These are phyloP conservation scores for Pleurotus ostreatus DNA, from an alignment of 768 basidiomycete species.

Conservation along the genomic window DNA sequence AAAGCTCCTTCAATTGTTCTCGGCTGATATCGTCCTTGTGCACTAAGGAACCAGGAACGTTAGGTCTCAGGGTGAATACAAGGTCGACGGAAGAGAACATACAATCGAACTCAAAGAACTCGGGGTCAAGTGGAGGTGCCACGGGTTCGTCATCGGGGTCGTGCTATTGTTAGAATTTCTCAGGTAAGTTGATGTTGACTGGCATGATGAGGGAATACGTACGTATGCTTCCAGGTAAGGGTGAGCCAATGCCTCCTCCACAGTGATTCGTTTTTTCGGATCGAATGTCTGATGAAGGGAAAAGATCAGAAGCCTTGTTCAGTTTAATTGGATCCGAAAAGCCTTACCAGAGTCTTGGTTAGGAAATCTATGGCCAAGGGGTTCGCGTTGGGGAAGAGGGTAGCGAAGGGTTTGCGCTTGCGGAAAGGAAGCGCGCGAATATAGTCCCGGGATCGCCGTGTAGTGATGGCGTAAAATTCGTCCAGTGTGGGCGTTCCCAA, in stretches of 20 bases:
- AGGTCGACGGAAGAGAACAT: conserved; percentile 26
- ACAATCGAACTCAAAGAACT: conserved; percentile 98
- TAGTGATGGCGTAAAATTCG: conserved; percentile 96
- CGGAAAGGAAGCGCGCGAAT: conserved; percentile 93
- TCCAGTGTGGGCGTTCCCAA: conserved; percentile 96
- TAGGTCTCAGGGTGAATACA: background rate
- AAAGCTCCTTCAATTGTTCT: conserved; percentile 90
- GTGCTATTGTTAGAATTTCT: conserved; percentile 43
- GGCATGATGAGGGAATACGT: conserved; percentile 21
- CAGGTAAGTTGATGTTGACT: no score
- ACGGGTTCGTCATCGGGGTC: conserved; percentile 97
- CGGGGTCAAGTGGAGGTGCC: conserved; percentile 90
- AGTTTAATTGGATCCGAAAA: background rate
- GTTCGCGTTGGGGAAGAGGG: conserved; percentile 88
- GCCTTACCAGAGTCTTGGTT: conserved; percentile 73
- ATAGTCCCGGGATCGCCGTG: conserved; percentile 88
- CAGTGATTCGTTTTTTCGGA: conserved; percentile 93
- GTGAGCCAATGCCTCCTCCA: conserved; percentile 92
- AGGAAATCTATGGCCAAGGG: conserved; percentile 65
- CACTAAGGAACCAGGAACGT: conserved; percentile 38
- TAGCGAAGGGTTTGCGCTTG: conserved; percentile 77
- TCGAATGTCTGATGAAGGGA: conserved; percentile 76
- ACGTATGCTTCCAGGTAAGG: conserved; percentile 94
- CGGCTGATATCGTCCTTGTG: conserved; percentile 95
- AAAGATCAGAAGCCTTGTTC: background rate